Percentiles rank a stretch among this genome's conserved stretches.
These are phyloP conservation scores for Pseudonitzschia multiseries DNA, from an alignment of 108 stramenopile genomes.

Conservation along the genomic window DNA sequence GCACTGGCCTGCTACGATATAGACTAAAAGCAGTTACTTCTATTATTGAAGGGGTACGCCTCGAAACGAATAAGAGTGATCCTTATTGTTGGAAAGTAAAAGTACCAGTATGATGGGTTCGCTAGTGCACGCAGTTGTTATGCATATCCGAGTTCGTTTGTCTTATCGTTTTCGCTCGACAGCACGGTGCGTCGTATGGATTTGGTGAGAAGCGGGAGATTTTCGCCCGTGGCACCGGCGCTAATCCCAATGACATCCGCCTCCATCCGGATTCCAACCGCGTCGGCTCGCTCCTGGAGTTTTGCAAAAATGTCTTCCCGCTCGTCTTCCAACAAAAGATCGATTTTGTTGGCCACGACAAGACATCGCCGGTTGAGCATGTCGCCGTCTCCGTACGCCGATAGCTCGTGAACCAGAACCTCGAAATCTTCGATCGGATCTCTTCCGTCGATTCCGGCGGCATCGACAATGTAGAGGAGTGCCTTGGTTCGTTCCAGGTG, in stretches of 20 bases:
- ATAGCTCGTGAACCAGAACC: slow-evolving; percentile 66
- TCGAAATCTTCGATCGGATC: slow-evolving; percentile 66
- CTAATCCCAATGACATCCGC: slow-evolving; percentile 71
- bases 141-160: background rate
- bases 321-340: slow-evolving; percentile 54
- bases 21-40: background rate
- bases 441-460: slow-evolving; percentile 72
- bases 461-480: slow-evolving; percentile 82
- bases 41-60: background rate
- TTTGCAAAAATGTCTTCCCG: slow-evolving; percentile 53
- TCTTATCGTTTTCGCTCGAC: slow-evolving; percentile 6
- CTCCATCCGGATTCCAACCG: slow-evolving; percentile 61
- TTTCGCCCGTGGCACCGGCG: slow-evolving; percentile 84
- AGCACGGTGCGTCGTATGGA: slow-evolving; percentile 45
- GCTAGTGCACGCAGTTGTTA: background rate
- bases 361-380: slow-evolving; percentile 73
- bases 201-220: slow-evolving; percentile 59
- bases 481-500: slow-evolving; percentile 92
- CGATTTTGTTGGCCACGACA: slow-evolving; percentile 86
- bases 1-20: slow-evolving; percentile 29
- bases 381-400: slow-evolving; percentile 62
- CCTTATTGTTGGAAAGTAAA: background rate
- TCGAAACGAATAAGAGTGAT: no score
- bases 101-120: no score
- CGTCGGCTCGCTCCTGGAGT: slow-evolving; percentile 46